These are phyloP conservation scores for Starmerella etchellsii DNA, from an alignment of 805 yeast genomes.

Conservation along the genomic window DNA sequence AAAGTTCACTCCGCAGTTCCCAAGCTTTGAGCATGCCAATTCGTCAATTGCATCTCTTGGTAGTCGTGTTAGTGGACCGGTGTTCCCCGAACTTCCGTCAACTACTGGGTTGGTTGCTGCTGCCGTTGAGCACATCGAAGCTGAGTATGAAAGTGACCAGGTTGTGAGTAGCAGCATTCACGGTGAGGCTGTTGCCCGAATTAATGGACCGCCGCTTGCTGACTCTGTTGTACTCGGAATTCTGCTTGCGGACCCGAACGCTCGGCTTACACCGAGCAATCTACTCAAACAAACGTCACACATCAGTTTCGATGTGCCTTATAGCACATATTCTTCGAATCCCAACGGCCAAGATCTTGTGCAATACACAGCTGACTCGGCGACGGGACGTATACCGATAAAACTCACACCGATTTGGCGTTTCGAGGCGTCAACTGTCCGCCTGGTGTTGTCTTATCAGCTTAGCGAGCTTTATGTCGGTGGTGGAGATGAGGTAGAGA, in stretches of 20 bases:
- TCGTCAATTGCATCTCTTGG: slow-evolving; percentile 18
- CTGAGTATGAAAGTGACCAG: slow-evolving; percentile 56
- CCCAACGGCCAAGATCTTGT: slow-evolving; percentile 40
- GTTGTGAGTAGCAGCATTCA: slow-evolving; percentile 47
- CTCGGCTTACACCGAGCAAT: slow-evolving; percentile 16
- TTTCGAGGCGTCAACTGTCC: slow-evolving; percentile 70
- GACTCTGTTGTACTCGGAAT: slow-evolving; percentile 13
- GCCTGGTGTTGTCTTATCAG: slow-evolving; percentile 62
- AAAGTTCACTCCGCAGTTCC: slow-evolving; percentile 14
- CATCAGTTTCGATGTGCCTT: slow-evolving; percentile 20
- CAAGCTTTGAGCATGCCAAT: slow-evolving; percentile 17
- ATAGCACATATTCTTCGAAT: slow-evolving; percentile 28
- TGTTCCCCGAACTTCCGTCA: slow-evolving; percentile 24
- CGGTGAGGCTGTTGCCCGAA: slow-evolving; percentile 61
- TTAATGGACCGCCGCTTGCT: slow-evolving; percentile 13
- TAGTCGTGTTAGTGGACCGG: slow-evolving; percentile 3
- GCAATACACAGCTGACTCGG: slow-evolving; percentile 44
- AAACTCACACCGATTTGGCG: slow-evolving; percentile 77
- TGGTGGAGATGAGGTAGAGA: slow-evolving; percentile 29
- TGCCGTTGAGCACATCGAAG: slow-evolving; percentile 74
- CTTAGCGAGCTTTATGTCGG: slow-evolving; percentile 38
- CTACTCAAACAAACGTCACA: slow-evolving; percentile 15
- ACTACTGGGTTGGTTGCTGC: slow-evolving; percentile 47
- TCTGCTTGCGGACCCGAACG: slow-evolving; percentile 18
- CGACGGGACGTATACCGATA: slow-evolving; percentile 45